phyloP scores from a whole-genome alignment of 83 land plant genomes.

The Diphasiastrum complanatum region DNA sequence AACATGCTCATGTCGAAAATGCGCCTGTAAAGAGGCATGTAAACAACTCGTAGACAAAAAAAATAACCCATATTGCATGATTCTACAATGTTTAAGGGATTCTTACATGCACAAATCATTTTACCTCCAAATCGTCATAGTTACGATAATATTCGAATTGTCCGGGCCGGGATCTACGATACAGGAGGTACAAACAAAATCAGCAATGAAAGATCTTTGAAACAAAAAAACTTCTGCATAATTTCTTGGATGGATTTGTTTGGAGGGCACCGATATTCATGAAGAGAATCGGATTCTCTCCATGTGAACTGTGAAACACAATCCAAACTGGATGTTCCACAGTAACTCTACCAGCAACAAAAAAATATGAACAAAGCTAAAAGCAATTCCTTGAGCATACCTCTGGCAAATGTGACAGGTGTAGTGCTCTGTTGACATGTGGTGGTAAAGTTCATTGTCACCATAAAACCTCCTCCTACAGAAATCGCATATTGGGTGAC shows the following conservation, averaged over 20 bases:
- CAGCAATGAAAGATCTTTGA: background rate
- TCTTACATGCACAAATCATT: too few relatives aligned
- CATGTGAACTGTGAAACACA: too few relatives aligned
- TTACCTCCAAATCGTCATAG: conserved; percentile 93
- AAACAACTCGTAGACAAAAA: background rate
- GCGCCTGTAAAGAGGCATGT: conserved; percentile 44
- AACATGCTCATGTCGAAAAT: conserved; percentile 74
- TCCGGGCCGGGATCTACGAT: conserved; percentile 80
- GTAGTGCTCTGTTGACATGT: conserved; percentile 94
- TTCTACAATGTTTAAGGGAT: too few relatives aligned
- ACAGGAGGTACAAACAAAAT: conserved; percentile 1
- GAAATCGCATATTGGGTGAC: conserved; percentile 90
- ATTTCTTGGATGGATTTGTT: too few relatives aligned
- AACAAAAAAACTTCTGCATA: background rate
- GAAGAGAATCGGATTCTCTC: too few relatives aligned
- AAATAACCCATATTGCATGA: too few relatives aligned
- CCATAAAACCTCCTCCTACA: conserved; percentile 90
- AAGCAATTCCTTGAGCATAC: conserved; percentile 24
- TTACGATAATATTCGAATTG: conserved; percentile 84
- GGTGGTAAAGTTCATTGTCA: conserved; percentile 85
- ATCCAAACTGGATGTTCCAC: too few relatives aligned
- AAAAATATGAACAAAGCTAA: background rate
- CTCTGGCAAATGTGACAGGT: conserved; percentile 98
- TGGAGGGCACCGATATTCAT: too few relatives aligned
- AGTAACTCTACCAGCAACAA: too few relatives aligned